Percentiles rank a stretch among this genome's conserved stretches.
phyloP scores from a whole-genome alignment of 495 filamentous ascomycete species.

The Penicillium paxilli region DNA sequence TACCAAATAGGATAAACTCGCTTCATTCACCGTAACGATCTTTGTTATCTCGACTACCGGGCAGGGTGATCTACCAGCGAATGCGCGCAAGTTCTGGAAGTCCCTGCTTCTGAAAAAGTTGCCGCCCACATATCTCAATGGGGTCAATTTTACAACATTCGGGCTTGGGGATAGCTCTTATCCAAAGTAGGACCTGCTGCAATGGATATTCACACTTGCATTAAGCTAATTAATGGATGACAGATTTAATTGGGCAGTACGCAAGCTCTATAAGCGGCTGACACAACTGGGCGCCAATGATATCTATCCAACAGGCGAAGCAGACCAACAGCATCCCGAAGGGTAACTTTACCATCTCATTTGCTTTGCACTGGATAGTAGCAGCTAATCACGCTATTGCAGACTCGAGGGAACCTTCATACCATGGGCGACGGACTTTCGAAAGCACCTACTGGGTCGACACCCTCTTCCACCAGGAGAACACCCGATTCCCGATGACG shows the following conservation, averaged over 20 bases:
- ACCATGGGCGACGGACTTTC: constrained; percentile 71
- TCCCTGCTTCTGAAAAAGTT: constrained; percentile 77
- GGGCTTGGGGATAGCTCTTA: constrained; percentile 95
- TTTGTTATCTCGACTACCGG: constrained; percentile 90
- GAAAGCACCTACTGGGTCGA: constrained; percentile 58
- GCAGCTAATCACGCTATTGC: neutral
- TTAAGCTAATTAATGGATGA: neutral
- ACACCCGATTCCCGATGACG: constrained; percentile 71
- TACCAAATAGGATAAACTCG: constrained; percentile 41
- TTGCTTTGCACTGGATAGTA: constrained; percentile 7
- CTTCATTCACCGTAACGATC: constrained; percentile 62
- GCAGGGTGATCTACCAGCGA: constrained; percentile 87
- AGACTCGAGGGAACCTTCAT: constrained; percentile 83
- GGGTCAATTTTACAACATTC: constrained; percentile 76
- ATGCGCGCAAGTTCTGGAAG: constrained; percentile 81
- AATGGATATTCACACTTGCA: neutral
- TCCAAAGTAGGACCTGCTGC: constrained; percentile 58
- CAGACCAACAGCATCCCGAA: constrained; percentile 89
- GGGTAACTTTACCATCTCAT: constrained; percentile 56
- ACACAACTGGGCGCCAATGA: constrained; percentile 82
- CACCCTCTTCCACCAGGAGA: constrained; percentile 69
- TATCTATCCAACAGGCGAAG: constrained; percentile 76
- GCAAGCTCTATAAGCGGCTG: constrained; percentile 84
- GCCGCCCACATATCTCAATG: constrained; percentile 63
- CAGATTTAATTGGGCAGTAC: constrained; percentile 90